Evolutionary conservation across 2,329 filamentous ascomycete species (phyloP).

Genomic region (Stagonosporopsis vannaccii): DNA sequence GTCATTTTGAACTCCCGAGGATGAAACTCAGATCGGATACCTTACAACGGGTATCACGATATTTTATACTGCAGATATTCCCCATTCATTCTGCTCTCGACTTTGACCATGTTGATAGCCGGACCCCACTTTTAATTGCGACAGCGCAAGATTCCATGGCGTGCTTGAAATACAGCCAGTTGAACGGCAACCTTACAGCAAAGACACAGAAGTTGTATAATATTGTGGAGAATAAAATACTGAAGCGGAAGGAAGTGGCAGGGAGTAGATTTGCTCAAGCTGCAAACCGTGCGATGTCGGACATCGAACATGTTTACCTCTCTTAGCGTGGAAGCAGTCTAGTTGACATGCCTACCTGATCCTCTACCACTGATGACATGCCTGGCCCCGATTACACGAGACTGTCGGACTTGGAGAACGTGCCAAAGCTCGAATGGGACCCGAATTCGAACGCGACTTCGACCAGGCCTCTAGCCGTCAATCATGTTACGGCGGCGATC

Average conservation of each 20-base stretch:
- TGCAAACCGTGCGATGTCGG: not conserved
- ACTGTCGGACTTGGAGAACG: too few relatives aligned
- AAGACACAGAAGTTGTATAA: not conserved
- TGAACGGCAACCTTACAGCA: not conserved
- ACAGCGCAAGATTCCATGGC: constrained; percentile 1
- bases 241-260: not conserved
- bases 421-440: too few relatives aligned
- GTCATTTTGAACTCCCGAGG: constrained; percentile 6
- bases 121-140: constrained; percentile 17
- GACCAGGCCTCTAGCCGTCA: too few relatives aligned
- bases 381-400: too few relatives aligned
- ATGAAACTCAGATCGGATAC: not conserved
- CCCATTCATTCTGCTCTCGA: not conserved
- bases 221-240: not conserved
- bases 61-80: not conserved
- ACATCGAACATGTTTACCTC: not conserved
- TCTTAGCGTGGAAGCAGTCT: not conserved
- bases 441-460: too few relatives aligned
- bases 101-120: not conserved
- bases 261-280: not conserved
- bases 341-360: not conserved
- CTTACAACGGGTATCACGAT: not conserved
- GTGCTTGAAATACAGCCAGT: constrained; percentile 4
- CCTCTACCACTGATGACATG: not conserved
- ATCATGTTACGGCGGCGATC: too few relatives aligned